Base-by-base conservation (phyloP, 495 filamentous ascomycete species). In the Podospora pseudopauciseta region DNA sequence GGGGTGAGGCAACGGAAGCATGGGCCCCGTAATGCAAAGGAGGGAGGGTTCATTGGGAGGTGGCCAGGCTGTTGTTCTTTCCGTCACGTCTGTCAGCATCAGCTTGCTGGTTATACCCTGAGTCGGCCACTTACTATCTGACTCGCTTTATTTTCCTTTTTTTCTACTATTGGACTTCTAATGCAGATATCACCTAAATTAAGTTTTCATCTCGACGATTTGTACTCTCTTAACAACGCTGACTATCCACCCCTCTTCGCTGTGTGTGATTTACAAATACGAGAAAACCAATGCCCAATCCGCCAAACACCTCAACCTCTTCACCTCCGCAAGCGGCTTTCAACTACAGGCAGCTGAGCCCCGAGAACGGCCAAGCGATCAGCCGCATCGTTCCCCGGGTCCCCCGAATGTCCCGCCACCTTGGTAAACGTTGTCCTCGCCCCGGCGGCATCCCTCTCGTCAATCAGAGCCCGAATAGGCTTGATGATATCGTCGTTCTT, bases 401-500 rank as follows among this genome's bases (percentile, higher is more conserved):
- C 81, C 11, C 80, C 79, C 18, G 78, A 82, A 74, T 97, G 93
- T 0, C 92, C 94, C 77, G 95, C 97, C 30, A 97, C 85, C 94
- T 93, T 97, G 73, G 88, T 84, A 69, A 97, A 96, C 54, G 84
- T 74, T 0, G 91, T 94, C 71, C 84, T 78, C 4, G 85, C 87
- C 7, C 86, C 86, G 15, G 83, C 76, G 57, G 80, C 77, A 30
- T 87, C 80, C 56, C 95, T 83, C 71, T 88, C 87, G 20, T 92
- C 86, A 18, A 97, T 89, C 67, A 85, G 87, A n/a, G 83, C 82
- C 44, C 90, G 79, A 57, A 97, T 89, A 9, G 85, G 85, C 79
- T 91, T 83, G 62, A 98, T 81, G 20, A 99, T 77, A 72, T 99
- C 95, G 66, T 86, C 86, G 75, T 99, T 97, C 79, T 93, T 87